Base-by-base conservation (phyloP, 345 rosid genomes). In the Pugionium cornutum region DNA sequence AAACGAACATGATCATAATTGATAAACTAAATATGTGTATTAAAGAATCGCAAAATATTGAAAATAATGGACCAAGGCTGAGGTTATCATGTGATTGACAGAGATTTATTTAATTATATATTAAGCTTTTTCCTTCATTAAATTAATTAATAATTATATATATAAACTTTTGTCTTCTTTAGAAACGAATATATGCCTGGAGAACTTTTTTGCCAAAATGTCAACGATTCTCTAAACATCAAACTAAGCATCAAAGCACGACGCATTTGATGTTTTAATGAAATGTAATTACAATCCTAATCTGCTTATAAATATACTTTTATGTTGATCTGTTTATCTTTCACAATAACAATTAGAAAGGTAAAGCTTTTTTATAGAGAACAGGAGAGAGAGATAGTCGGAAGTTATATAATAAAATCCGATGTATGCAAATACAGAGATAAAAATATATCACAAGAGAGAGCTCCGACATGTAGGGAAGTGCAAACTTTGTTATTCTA, bases 181-280 rank as follows among this genome's bases (percentile, higher is more conserved):
- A 52, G 51, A 53, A 66, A 64, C 56, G 72, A 66, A 66, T 37
- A 58, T 59, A 73, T 66, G 72, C 67, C 76, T 66, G 30, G 67
- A 73, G 76, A 66, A 59, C 57, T 59, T 62, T 39, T 18, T 49
- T 73, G 66, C 72, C 67, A 66, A 52, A 59, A 73, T 73, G 76
- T 73, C 76, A 73, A 73, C 72, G 67, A 66, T 66, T 66, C 72
- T 52, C 42, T 58, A 59, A 45, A 66, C 57, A 73, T 58, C 61
- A 52, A 35, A 66, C 28, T 65, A 72, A 58, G 65, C 60, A 72
- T 65, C 71, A 36, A 65, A 58, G 62, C 76, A 66, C 76, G 51
- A 66, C 62, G 67, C 31, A 18, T 72, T 36, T 35, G 4, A 33
- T 52, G 58, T 42, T 49, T 58, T 44, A 73, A 31, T 7, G 48